Conservation (phyloP, 2,329 filamentous ascomycete genomes). For the Ophiostoma triangulosporum region DNA sequence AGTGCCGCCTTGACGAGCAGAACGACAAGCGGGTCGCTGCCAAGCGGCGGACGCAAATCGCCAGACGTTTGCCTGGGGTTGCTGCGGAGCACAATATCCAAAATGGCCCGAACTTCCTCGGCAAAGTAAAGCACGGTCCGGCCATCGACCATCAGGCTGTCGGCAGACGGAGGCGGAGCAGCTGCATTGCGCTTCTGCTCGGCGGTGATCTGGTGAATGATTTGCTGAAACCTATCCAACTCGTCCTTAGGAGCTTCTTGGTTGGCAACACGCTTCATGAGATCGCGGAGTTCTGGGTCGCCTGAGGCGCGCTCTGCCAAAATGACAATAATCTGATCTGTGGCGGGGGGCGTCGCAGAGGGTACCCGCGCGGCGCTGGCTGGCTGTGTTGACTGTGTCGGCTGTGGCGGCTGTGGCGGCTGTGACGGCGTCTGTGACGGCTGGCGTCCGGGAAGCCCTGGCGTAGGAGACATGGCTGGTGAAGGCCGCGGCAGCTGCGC, state of each 20-base stretch:
- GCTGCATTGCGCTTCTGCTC: constrained; percentile 32
- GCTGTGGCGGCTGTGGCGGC: constrained; percentile 5
- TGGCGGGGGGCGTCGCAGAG: constrained; percentile 16
- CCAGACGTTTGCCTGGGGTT: constrained; percentile 42
- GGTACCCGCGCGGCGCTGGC: constrained; percentile 1
- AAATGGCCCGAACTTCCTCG: constrained; percentile 42
- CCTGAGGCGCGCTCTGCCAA: constrained; percentile 62
- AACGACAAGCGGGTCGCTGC: constrained; percentile 43
- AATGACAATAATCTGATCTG: constrained; percentile 68
- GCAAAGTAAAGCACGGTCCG: constrained; percentile 47
- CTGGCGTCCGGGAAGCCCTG: background rate
- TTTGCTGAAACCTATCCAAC: constrained; percentile 61
- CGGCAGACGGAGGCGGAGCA: constrained; percentile 31
- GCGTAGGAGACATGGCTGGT: constrained; percentile 16
- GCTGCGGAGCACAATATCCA: constrained; percentile 44
- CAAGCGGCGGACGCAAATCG: constrained; percentile 37
- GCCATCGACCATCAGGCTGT: constrained; percentile 34
- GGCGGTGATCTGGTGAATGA: constrained; percentile 23
- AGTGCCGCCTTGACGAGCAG: constrained; percentile 43
- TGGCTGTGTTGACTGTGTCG: background rate
- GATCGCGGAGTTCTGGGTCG: constrained; percentile 56
- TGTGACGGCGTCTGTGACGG: constrained; percentile 6
- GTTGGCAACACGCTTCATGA: constrained; percentile 74
- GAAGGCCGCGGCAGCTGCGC: constrained; percentile 19
- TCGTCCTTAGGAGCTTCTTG: constrained; percentile 60